Percentiles rank a stretch among this genome's conserved stretches.
phyloP scores from a whole-genome alignment of 352 stramenopile species.

The Halophytophthora batemanensis region DNA sequence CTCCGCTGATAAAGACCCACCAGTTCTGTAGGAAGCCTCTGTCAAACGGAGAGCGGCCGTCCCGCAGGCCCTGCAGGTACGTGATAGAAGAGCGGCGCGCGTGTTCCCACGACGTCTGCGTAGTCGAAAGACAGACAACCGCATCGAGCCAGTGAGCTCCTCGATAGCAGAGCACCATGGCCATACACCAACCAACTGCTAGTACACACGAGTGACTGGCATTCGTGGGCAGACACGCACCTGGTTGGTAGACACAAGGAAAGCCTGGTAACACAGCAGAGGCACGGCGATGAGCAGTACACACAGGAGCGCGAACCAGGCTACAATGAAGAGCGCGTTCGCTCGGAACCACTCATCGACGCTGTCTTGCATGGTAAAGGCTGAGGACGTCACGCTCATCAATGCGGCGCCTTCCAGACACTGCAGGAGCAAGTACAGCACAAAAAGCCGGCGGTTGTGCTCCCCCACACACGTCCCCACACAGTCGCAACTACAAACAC shows the following conservation, averaged over 20 bases:
- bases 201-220: no score
- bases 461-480: constrained; percentile 72
- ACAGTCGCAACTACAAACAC: constrained; percentile 59
- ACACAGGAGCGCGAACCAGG: constrained; percentile 58
- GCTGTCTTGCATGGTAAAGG: constrained; percentile 49
- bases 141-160: no score
- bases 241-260: constrained; percentile 67
- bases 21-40: constrained; percentile 58
- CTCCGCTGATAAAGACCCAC: constrained; percentile 44
- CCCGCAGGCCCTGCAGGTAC: constrained; percentile 59
- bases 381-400: constrained; percentile 46
- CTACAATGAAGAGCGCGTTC: constrained; percentile 63
- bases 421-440: constrained; percentile 64
- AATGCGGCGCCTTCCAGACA: constrained; percentile 44
- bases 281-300: constrained; percentile 54
- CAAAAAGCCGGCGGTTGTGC: constrained; percentile 63
- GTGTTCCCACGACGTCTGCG: constrained; percentile 78
- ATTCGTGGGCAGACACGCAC: no score
- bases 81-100: constrained; percentile 65
- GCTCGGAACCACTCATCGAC: constrained; percentile 72
- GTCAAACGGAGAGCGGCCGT: constrained; percentile 64
- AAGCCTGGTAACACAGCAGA: constrained; percentile 67
- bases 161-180: no score
- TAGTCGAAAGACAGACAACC: background rate
- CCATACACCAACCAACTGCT: no score